These are phyloP conservation scores for Mycosphaerelloides madeirae DNA, from an alignment of 2,329 filamentous ascomycete genomes.

Conservation along the genomic window DNA sequence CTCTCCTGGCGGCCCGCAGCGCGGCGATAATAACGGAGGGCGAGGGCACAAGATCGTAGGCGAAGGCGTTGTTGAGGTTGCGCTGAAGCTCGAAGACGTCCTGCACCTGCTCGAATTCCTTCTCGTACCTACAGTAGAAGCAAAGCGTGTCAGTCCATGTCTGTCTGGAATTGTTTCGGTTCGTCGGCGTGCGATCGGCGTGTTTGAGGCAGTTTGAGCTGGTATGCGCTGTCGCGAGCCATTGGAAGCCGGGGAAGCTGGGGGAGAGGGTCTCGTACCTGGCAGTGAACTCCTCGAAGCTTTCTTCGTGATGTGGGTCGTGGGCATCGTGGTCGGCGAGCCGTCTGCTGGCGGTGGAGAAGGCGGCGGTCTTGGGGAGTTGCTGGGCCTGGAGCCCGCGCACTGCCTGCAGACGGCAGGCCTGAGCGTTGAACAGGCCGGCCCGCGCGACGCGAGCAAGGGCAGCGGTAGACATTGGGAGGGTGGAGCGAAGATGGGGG, in stretches of 20 bases:
- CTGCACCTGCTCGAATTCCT: conserved; percentile 95
- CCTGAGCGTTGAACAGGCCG: conserved; percentile 19
- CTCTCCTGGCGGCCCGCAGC: conserved; percentile 85
- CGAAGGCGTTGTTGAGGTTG: conserved; percentile 99
- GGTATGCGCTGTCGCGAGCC: conserved; percentile 13
- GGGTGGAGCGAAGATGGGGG: conserved; percentile 16
- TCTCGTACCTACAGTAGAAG: conserved; percentile 76
- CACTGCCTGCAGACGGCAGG: conserved; percentile 19
- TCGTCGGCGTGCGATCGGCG: conserved; percentile 10
- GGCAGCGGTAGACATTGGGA: conserved; percentile 27
- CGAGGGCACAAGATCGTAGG: conserved; percentile 98
- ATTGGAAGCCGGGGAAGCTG: conserved; percentile 10
- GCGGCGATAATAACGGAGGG: conserved; percentile 86
- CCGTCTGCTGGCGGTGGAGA: conserved; percentile 50
- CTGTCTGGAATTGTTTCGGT: background rate
- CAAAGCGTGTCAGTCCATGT: conserved; percentile 6
- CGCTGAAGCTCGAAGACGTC: conserved; percentile 98
- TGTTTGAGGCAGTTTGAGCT: conserved; percentile 27
- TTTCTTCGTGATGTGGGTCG: conserved; percentile 80
- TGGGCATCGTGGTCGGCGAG: conserved; percentile 33
- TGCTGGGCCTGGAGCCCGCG: conserved; percentile 24
- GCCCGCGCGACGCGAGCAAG: conserved; percentile 25
- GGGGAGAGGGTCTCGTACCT: conserved; percentile 58
- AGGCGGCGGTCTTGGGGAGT: conserved; percentile 30
- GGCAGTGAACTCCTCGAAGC: conserved; percentile 96